These are phyloP conservation scores for Bolboschoenus planiculmis DNA, from an alignment of 176 grass and related monocot species.

Conservation along the genomic window DNA sequence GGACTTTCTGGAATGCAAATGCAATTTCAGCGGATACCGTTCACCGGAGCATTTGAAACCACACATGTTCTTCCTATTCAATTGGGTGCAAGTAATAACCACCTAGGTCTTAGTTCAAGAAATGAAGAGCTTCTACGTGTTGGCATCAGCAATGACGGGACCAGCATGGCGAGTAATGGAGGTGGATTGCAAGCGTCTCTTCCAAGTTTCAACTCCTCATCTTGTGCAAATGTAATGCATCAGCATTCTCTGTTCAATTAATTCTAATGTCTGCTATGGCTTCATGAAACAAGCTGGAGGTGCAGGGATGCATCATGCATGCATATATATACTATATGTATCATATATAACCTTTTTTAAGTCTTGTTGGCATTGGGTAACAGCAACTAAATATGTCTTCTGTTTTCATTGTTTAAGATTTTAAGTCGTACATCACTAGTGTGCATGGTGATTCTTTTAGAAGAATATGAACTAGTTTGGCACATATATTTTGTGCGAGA, in stretches of 20 bases:
- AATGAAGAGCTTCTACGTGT: slow-evolving; percentile 1
- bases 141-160: not conserved
- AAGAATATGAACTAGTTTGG: not conserved
- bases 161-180: not conserved
- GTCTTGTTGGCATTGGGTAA: not conserved
- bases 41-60: not conserved
- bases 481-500: not conserved
- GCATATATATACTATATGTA: not conserved
- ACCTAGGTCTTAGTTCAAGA: not conserved
- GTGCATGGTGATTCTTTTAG: slow-evolving; percentile 1
- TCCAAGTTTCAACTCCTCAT: not conserved
- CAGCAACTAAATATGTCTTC: not conserved
- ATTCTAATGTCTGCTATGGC: not conserved
- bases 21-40: not conserved
- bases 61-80: slow-evolving; percentile 5
- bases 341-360: not conserved
- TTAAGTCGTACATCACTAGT: not conserved
- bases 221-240: not conserved
- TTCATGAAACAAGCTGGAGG: not conserved
- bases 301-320: not conserved
- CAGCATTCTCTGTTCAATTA: not conserved
- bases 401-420: not conserved
- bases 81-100: not conserved
- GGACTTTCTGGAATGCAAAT: not conserved
- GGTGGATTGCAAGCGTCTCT: not conserved